Conservation (phyloP, 345 rosid genomes). For the Aegle marmelos region DNA sequence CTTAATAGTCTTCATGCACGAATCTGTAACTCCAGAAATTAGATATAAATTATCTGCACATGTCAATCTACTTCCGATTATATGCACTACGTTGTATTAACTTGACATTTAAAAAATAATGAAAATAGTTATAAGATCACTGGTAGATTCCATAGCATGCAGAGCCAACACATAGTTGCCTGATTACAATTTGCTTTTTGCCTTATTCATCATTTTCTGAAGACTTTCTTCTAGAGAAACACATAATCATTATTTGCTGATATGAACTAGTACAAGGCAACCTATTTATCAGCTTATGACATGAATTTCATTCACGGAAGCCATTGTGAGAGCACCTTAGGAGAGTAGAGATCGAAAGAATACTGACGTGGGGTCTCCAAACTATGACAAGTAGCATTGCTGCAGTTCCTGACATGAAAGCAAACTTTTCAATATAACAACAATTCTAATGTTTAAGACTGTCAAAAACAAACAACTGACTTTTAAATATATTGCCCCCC, state of each 20-base stretch:
- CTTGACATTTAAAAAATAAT: not conserved
- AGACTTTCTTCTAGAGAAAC: not conserved
- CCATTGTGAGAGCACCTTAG: conserved; percentile 48
- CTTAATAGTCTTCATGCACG: not conserved
- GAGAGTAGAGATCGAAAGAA: conserved; percentile 62
- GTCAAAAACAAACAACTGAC: not conserved
- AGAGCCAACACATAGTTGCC: not conserved
- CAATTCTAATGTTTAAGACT: not conserved
- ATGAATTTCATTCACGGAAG: not conserved
- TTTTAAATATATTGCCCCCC: not conserved
- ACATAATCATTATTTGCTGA: not conserved
- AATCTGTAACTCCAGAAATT: not conserved
- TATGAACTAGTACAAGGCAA: not conserved
- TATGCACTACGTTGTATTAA: not conserved
- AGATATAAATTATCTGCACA: not conserved
- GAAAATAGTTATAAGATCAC: not conserved
- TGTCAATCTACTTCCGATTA: not conserved
- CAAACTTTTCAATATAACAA: conserved; percentile 9
- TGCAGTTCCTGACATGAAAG: conserved; percentile 64
- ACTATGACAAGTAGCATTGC: conserved; percentile 83
- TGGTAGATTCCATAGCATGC: not conserved
- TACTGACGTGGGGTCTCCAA: conserved; percentile 60
- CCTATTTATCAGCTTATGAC: not conserved
- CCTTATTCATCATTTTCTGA: not conserved
- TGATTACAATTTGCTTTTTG: not conserved